Evolutionary conservation across 305 asterid genomes (phyloP).

Genomic region (Petunia hybrid): DNA sequence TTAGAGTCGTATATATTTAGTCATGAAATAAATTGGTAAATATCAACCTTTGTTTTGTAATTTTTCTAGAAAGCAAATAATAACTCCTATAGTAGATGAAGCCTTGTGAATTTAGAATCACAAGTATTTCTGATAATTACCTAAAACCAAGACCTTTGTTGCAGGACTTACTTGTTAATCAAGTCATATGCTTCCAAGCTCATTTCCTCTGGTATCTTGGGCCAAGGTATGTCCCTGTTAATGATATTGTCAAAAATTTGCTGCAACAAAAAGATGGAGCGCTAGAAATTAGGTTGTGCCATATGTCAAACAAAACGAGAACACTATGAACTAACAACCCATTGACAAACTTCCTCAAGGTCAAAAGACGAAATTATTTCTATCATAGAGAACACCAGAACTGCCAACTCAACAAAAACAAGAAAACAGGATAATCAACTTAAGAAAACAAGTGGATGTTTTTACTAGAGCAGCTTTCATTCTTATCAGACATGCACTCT

Average conservation of each 20-base stretch:
- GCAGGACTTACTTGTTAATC: conserved; percentile 76
- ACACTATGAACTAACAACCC: neutral
- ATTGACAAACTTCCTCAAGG: conserved; percentile 16
- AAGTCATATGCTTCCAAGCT: conserved; percentile 83
- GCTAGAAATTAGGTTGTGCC: conserved; percentile 39
- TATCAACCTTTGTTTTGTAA: neutral
- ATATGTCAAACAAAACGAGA: neutral
- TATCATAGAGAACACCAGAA: neutral
- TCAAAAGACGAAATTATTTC: neutral
- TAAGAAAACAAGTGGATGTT: conserved; percentile 22
- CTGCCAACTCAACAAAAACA: neutral
- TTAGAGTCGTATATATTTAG: conserved; percentile 23
- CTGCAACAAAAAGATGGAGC: conserved; percentile 60
- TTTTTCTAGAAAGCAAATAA: neutral
- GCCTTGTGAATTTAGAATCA: conserved; percentile 13
- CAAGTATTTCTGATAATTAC: conserved; percentile 16
- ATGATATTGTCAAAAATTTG: conserved; percentile 89
- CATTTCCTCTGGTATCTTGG: conserved; percentile 88
- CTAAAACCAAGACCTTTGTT: conserved; percentile 26
- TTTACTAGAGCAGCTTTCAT: conserved; percentile 1
- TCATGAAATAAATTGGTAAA: neutral
- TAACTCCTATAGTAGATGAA: neutral
- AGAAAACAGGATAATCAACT: conserved; percentile 7
- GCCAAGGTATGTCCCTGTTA: conserved; percentile 95
- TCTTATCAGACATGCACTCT: neutral